A percentile compares a stretch with the other conserved stretches of the same genome.
Conservation (phyloP, 345 rosid species). For the Populus pruinosa region DNA sequence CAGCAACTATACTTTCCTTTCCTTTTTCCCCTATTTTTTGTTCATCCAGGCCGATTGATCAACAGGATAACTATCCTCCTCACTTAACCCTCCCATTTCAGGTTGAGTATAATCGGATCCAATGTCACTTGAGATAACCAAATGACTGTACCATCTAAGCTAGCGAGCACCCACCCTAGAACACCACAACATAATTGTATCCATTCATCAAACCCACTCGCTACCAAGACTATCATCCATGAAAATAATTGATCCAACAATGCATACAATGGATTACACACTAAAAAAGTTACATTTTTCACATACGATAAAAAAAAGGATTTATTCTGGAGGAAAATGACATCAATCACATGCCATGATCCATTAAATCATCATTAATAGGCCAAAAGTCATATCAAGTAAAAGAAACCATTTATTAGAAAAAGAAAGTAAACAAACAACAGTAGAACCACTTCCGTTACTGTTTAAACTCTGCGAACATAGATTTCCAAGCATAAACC, state of each 20-base stretch:
- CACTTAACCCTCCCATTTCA: background rate
- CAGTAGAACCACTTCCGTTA: constrained; percentile 11
- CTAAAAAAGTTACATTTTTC: background rate
- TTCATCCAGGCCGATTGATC: background rate
- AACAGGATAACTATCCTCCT: background rate
- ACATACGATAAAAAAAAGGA: background rate
- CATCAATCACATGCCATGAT: constrained; percentile 28
- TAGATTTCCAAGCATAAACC: background rate
- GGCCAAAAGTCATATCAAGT: constrained; percentile 35
- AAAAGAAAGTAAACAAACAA: constrained; percentile 1
- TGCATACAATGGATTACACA: background rate
- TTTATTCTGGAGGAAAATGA: constrained; percentile 22
- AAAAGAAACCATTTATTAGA: constrained; percentile 4
- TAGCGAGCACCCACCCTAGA: background rate
- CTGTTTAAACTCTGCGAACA: background rate
- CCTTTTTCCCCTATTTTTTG: background rate
- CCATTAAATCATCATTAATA: constrained; percentile 23
- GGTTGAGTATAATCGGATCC: background rate
- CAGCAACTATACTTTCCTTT: background rate
- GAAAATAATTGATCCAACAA: constrained; percentile 15
- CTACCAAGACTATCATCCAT: background rate
- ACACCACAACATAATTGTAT: background rate
- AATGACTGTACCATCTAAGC: background rate
- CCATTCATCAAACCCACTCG: background rate
- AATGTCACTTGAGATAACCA: background rate